These are phyloP conservation scores for Suhomyces vadensis DNA, from an alignment of 805 yeast species.

Conservation along the genomic window DNA sequence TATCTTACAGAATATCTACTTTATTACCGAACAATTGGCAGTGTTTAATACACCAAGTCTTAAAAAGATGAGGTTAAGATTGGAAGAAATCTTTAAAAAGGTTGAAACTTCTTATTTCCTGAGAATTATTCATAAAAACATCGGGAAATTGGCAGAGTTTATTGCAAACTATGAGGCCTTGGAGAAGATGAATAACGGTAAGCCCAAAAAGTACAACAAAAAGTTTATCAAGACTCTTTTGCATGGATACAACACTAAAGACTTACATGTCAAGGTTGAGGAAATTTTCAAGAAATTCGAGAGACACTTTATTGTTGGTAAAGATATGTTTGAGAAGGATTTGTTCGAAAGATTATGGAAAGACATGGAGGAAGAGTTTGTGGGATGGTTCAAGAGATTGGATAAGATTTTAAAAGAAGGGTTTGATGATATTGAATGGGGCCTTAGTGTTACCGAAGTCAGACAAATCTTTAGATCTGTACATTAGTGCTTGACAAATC, in stretches of 20 bases:
- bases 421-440: conserved; percentile 55
- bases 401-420: conserved; percentile 51
- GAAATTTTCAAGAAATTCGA: conserved; percentile 58
- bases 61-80: conserved; percentile 22
- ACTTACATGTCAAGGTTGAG: conserved; percentile 54
- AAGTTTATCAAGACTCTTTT: conserved; percentile 59
- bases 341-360: conserved; percentile 67
- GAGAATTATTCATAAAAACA: conserved; percentile 41
- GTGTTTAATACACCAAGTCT: conserved; percentile 26
- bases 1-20: conserved; percentile 40
- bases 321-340: conserved; percentile 49
- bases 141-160: conserved; percentile 70
- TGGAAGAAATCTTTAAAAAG: conserved; percentile 29
- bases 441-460: conserved; percentile 56
- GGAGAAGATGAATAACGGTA: conserved; percentile 49
- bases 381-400: conserved; percentile 54
- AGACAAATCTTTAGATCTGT: conserved; percentile 38
- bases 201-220: conserved; percentile 64
- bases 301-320: conserved; percentile 48
- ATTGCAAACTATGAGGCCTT: conserved; percentile 62
- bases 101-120: conserved; percentile 35
- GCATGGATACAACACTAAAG: conserved; percentile 56
- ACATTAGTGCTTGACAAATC: too few relatives aligned
- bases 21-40: conserved; percentile 34
- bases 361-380: conserved; percentile 64